Evolutionary conservation across 176 grass and related monocot genomes (phyloP).

Genomic region (Triticum aestivum): DNA sequence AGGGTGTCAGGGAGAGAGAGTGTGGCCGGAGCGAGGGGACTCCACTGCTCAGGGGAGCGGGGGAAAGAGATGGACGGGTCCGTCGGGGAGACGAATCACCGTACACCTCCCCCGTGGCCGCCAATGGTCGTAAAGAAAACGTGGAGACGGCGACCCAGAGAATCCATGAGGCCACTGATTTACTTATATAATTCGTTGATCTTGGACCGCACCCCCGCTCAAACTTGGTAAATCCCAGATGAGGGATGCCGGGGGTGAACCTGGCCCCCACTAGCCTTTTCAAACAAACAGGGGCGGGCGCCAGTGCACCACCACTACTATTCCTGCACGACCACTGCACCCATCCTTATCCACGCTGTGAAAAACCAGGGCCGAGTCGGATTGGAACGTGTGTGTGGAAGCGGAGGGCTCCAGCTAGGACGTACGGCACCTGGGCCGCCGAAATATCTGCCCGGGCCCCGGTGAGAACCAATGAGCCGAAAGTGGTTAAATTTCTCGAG

Average conservation of each 20-base stretch:
- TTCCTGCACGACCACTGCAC: not conserved
- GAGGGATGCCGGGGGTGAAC: not conserved
- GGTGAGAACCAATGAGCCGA: not conserved
- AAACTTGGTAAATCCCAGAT: not conserved
- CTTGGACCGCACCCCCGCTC: no score
- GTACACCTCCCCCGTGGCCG: not conserved
- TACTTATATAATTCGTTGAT: not conserved
- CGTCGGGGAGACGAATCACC: not conserved
- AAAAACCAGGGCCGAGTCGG: not conserved
- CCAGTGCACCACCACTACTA: not conserved
- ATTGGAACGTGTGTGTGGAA: not conserved
- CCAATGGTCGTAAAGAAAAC: not conserved
- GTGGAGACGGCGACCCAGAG: not conserved
- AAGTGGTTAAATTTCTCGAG: not conserved
- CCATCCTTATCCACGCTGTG: not conserved
- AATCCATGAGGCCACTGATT: not conserved
- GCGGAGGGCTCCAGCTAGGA: not conserved
- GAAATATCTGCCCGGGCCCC: not conserved
- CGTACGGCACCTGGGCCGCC: not conserved
- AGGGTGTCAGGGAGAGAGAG: not conserved
- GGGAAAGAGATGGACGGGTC: not conserved
- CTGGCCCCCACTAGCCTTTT: not conserved
- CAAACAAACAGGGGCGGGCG: not conserved
- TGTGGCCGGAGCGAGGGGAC: not conserved
- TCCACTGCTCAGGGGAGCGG: not conserved